phyloP scores from a whole-genome alignment of 2,329 filamentous ascomycete genomes.

The Coniochaeta sp. region DNA sequence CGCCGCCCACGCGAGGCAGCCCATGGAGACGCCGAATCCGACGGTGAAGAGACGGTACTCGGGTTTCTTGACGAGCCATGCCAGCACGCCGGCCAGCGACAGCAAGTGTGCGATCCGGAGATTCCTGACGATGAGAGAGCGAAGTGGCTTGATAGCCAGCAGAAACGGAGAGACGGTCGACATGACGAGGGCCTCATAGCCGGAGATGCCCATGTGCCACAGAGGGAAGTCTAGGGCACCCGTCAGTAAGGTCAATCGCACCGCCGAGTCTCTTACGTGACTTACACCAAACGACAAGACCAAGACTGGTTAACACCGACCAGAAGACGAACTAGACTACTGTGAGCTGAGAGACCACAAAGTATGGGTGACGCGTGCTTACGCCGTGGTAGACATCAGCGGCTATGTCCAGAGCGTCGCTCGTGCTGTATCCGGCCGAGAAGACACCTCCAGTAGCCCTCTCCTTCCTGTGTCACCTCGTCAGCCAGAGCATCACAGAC shows the following conservation, averaged over 20 bases:
- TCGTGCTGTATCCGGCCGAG: slow-evolving; percentile 63
- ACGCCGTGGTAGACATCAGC: slow-evolving; percentile 91
- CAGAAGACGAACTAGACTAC: slow-evolving; percentile 76
- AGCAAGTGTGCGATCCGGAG: slow-evolving; percentile 66
- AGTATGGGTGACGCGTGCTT: slow-evolving; percentile 25
- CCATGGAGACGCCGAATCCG: slow-evolving; percentile 71
- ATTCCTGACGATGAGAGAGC: slow-evolving; percentile 61
- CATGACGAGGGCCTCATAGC: slow-evolving; percentile 88
- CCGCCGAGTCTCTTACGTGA: slow-evolving; percentile 22
- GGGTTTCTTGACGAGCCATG: slow-evolving; percentile 69
- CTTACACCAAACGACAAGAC: slow-evolving; percentile 89
- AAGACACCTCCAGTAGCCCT: slow-evolving; percentile 66
- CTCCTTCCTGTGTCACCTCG: slow-evolving; percentile 53
- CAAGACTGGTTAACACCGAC: slow-evolving; percentile 86
- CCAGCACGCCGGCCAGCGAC: slow-evolving; percentile 65
- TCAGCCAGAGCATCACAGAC: neutral
- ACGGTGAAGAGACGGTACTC: slow-evolving; percentile 72
- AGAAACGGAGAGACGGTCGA: slow-evolving; percentile 74
- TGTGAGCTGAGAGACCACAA: neutral
- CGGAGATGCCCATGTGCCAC: slow-evolving; percentile 98
- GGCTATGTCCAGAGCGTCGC: slow-evolving; percentile 68
- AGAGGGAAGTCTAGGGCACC: slow-evolving; percentile 72
- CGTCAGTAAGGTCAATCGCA: neutral
- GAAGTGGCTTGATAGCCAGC: slow-evolving; percentile 63
- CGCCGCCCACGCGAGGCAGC: slow-evolving; percentile 77